phyloP scores from a whole-genome alignment of 1,284 basidiomycete species.

The Hypsizygus ulmarius region DNA sequence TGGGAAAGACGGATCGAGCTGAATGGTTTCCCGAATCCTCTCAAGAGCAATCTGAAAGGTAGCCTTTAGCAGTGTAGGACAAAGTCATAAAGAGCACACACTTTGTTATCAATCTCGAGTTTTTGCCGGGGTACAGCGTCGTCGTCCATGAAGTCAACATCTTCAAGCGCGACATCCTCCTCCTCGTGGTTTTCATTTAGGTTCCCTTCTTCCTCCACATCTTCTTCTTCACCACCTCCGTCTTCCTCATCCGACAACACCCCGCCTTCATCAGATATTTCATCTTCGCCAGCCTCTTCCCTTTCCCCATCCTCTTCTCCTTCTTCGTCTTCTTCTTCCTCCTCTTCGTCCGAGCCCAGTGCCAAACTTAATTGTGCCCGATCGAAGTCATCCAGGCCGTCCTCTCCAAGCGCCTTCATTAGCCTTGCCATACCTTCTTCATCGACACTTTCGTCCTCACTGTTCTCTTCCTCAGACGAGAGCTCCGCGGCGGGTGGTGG shows the following conservation, averaged over 20 bases:
- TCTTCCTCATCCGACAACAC: slow-evolving; percentile 26
- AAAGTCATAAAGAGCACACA: slow-evolving; percentile 32
- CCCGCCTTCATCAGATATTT: slow-evolving; percentile 20
- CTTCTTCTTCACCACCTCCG: slow-evolving; percentile 30
- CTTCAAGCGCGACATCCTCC: slow-evolving; percentile 64
- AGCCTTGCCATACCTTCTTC: slow-evolving; percentile 63
- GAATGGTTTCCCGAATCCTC: slow-evolving; percentile 77
- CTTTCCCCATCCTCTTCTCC: slow-evolving; percentile 35
- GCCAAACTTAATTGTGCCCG: slow-evolving; percentile 43
- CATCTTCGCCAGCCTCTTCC: slow-evolving; percentile 25
- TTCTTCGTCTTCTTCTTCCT: slow-evolving; percentile 25
- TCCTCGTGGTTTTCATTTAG: slow-evolving; percentile 39
- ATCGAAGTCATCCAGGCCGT: slow-evolving; percentile 63
- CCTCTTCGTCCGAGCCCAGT: slow-evolving; percentile 30
- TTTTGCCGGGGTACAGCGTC: slow-evolving; percentile 79
- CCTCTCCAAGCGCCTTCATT: slow-evolving; percentile 65
- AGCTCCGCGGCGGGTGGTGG: slow-evolving; percentile 3
- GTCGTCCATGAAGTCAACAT: slow-evolving; percentile 71
- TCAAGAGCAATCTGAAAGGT: slow-evolving; percentile 68
- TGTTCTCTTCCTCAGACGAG: slow-evolving; percentile 30
- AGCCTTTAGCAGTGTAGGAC: slow-evolving; percentile 6
- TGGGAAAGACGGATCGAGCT: slow-evolving; percentile 70
- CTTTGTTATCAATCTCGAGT: slow-evolving; percentile 80
- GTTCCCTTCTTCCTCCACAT: slow-evolving; percentile 61
- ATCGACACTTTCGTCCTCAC: slow-evolving; percentile 59